phyloP scores from a whole-genome alignment of 2,329 filamentous ascomycete species.

The Penicillium glabrum region DNA sequence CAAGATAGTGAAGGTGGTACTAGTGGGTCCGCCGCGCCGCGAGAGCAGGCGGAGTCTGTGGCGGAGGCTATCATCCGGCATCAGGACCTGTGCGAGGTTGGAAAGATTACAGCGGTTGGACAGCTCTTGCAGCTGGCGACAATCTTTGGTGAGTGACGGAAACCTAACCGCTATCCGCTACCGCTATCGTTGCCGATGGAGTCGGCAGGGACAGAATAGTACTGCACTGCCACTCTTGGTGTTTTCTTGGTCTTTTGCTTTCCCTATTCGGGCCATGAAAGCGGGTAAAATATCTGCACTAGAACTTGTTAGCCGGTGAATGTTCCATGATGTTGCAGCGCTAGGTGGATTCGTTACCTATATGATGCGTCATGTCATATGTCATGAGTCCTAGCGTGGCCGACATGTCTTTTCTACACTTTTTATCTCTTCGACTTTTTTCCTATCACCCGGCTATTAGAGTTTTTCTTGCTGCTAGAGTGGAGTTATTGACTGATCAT shows the following conservation, averaged over 20 bases:
- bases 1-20: constrained; percentile 16
- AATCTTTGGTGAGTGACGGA: constrained; percentile 21
- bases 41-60: constrained; percentile 66
- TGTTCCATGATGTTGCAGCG: not conserved
- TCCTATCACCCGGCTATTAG: not conserved
- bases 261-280: not conserved
- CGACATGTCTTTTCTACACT: not conserved
- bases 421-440: not conserved
- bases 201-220: not conserved
- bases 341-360: not conserved
- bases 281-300: not conserved
- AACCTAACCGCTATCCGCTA: not conserved
- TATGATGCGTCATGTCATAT: not conserved
- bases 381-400: not conserved
- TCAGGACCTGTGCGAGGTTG: constrained; percentile 65
- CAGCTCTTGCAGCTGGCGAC: constrained; percentile 19
- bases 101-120: constrained; percentile 61
- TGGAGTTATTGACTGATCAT: not conserved
- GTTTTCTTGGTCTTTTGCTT: not conserved
- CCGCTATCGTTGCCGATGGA: not conserved
- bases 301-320: not conserved
- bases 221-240: not conserved
- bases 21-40: constrained; percentile 30
- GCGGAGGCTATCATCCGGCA: constrained; percentile 72
- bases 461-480: not conserved